Percentiles rank a stretch among this genome's conserved stretches.
Conservation (phyloP, 2,329 filamentous ascomycete species). For the Aspergillus spinulosporus region DNA sequence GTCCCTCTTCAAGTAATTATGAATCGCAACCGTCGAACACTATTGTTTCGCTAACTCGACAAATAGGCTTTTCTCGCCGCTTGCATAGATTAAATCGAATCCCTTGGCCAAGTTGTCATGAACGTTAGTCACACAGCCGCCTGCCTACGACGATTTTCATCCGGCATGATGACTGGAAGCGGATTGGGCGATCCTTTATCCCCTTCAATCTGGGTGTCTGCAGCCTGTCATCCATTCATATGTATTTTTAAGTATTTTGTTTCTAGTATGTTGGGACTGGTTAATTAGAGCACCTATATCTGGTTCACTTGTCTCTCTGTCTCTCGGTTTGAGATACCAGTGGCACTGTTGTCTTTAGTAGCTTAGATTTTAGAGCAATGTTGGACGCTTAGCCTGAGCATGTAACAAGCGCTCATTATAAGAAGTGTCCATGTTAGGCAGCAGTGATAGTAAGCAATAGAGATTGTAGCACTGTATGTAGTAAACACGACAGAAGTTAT, state of each 20-base stretch:
- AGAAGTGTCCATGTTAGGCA: no score
- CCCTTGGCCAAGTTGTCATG: neutral
- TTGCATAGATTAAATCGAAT: constrained; percentile 35
- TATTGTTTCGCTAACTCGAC: neutral
- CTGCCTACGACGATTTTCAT: neutral
- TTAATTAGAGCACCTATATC: constrained; percentile 13
- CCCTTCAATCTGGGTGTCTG: constrained; percentile 11
- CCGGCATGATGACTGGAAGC: neutral
- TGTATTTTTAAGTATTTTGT: constrained; percentile 32
- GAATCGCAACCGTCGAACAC: constrained; percentile 28
- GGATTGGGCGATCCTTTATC: neutral
- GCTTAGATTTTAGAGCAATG: neutral
- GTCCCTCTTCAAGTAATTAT: constrained; percentile 66
- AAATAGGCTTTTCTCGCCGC: constrained; percentile 41
- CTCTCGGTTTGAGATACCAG: neutral
- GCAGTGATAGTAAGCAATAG: no score
- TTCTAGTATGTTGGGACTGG: constrained; percentile 15
- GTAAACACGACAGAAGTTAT: no score
- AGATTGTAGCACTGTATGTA: no score
- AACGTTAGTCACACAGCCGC: neutral
- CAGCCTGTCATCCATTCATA: constrained; percentile 16
- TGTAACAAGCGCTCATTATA: no score
- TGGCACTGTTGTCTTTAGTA: neutral
- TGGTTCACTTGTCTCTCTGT: neutral
- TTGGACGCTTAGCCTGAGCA: no score